Conservation (phyloP, 202 grass and related monocot genomes). For the Elaeis oleifera region DNA sequence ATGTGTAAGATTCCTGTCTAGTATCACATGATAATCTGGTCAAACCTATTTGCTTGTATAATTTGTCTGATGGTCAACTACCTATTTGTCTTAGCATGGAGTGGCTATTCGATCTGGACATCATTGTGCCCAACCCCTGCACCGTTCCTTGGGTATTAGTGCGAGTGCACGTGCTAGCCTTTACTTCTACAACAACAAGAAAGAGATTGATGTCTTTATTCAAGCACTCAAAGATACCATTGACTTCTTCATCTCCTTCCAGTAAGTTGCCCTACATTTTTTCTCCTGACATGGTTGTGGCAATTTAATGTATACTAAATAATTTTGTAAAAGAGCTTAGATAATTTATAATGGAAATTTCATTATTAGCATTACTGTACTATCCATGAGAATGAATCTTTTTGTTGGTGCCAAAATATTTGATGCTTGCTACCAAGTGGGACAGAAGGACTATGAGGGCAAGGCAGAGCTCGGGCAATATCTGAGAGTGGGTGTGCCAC, state of each 20-base stretch:
- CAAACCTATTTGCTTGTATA: neutral
- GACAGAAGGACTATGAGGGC: too few relatives aligned
- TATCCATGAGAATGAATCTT: too few relatives aligned
- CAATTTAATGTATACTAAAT: too few relatives aligned
- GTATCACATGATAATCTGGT: too few relatives aligned
- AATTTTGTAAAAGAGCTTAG: too few relatives aligned
- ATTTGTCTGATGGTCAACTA: neutral
- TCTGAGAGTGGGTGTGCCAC: too few relatives aligned
- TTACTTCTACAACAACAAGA: conserved; percentile 93
- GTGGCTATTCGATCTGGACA: conserved; percentile 83
- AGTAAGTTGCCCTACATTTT: neutral
- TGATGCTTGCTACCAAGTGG: too few relatives aligned
- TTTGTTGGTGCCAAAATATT: too few relatives aligned
- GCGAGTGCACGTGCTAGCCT: conserved; percentile 88
- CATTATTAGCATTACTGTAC: too few relatives aligned
- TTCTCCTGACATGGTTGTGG: neutral
- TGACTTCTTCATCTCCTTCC: conserved; percentile 45
- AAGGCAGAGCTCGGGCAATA: too few relatives aligned
- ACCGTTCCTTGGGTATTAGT: conserved; percentile 53
- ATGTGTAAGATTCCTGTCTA: too few relatives aligned
- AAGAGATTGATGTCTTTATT: conserved; percentile 72
- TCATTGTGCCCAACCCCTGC: conserved; percentile 82
- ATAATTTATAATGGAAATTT: too few relatives aligned
- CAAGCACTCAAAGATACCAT: conserved; percentile 55
- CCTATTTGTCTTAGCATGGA: conserved; percentile 45